These are phyloP conservation scores for Rhodotorula sp. DNA, from an alignment of 1,284 basidiomycete species.

Conservation along the genomic window DNA sequence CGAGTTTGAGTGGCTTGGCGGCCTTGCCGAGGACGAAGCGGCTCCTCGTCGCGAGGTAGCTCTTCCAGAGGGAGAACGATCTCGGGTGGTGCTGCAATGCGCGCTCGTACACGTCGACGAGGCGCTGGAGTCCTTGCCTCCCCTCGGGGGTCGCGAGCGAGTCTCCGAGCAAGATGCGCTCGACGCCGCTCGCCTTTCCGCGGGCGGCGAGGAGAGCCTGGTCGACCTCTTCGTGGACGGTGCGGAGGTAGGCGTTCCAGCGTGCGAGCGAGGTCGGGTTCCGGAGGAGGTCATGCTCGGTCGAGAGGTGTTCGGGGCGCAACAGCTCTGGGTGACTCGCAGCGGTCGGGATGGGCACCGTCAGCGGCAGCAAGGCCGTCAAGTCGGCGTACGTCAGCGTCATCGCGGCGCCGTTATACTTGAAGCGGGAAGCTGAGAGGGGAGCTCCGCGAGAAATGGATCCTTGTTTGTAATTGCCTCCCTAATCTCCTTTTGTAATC, in stretches of 20 bases:
- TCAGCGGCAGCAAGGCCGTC: conserved; percentile 47
- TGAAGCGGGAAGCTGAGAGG: too few species aligned
- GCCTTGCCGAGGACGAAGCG: conserved; percentile 76
- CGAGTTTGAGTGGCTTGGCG: conserved; percentile 52
- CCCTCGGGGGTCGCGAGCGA: conserved; percentile 45
- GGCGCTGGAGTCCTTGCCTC: conserved; percentile 41
- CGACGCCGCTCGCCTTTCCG: conserved; percentile 55
- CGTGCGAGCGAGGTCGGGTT: conserved; percentile 87
- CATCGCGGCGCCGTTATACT: not conserved
- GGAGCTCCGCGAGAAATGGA: too few species aligned
- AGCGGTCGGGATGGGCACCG: conserved; percentile 78
- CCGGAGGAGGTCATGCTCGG: conserved; percentile 92
- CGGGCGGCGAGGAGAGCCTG: conserved; percentile 48
- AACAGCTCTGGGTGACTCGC: conserved; percentile 73
- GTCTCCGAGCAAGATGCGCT: conserved; percentile 43
- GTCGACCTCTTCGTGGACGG: conserved; percentile 65
- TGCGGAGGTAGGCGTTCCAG: conserved; percentile 85
- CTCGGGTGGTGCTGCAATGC: conserved; percentile 83
- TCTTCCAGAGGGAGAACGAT: conserved; percentile 92
- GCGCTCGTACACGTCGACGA: conserved; percentile 79
- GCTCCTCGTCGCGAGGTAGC: conserved; percentile 81
- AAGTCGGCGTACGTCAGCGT: conserved; percentile 9
- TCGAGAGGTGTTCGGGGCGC: conserved; percentile 70
- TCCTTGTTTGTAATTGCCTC: too few species aligned
- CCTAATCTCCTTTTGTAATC: too few species aligned